These are phyloP conservation scores for Pythium grandisporangium DNA, from an alignment of 352 stramenopile species.

Conservation along the genomic window DNA sequence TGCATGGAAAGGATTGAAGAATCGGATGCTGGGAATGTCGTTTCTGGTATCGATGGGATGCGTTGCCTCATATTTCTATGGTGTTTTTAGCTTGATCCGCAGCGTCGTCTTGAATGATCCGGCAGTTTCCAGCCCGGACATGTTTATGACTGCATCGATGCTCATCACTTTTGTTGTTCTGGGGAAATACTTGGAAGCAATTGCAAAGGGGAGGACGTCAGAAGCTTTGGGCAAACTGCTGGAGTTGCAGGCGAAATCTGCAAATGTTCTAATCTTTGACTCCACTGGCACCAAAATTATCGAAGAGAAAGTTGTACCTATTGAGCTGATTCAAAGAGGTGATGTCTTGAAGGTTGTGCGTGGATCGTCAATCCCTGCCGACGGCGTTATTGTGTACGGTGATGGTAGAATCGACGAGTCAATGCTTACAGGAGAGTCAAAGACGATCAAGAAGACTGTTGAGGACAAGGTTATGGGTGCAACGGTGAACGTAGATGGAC, in stretches of 20 bases:
- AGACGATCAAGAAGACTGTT: slow-evolving; percentile 88
- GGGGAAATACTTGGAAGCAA: slow-evolving; percentile 95
- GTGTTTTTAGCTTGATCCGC: slow-evolving; percentile 81
- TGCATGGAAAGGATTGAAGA: slow-evolving; percentile 87
- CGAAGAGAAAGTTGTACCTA: slow-evolving; percentile 71
- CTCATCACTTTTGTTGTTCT: slow-evolving; percentile 98
- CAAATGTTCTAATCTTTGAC: slow-evolving; percentile 86
- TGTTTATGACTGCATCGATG: slow-evolving; percentile 98
- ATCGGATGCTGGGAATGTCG: slow-evolving; percentile 92
- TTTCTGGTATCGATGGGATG: slow-evolving; percentile 96
- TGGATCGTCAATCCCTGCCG: slow-evolving; percentile 87
- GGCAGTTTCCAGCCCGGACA: slow-evolving; percentile 65
- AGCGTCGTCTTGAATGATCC: slow-evolving; percentile 52
- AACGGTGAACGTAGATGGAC: slow-evolving; percentile 87
- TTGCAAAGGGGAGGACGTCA: slow-evolving; percentile 91
- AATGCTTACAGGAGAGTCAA: slow-evolving; percentile 93
- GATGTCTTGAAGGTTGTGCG: slow-evolving; percentile 93
- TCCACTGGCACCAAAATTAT: slow-evolving; percentile 37
- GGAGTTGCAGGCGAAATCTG: slow-evolving; percentile 93
- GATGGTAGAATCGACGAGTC: slow-evolving; percentile 90
- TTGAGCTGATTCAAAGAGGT: slow-evolving; percentile 85
- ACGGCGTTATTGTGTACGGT: slow-evolving; percentile 90
- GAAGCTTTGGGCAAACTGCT: slow-evolving; percentile 94
- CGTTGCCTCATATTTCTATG: slow-evolving; percentile 95
- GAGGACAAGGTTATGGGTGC: slow-evolving; percentile 86